Conservation (phyloP, 208 protist genomes). For the Herpetomonas tarakana region DNA sequence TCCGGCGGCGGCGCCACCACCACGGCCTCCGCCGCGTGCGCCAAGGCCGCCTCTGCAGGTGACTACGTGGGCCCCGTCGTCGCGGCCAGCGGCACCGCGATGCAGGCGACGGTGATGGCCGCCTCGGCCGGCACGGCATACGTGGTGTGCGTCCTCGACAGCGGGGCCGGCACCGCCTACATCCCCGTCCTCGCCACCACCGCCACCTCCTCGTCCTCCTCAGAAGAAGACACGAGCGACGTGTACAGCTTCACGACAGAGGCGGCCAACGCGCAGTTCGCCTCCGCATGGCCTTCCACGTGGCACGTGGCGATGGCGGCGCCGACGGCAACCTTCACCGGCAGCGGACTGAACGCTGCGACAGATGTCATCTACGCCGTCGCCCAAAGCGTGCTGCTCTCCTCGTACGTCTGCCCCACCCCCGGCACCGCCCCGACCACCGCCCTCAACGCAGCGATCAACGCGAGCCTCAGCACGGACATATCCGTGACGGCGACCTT, state of each 20-base stretch:
- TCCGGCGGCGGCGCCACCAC: neutral
- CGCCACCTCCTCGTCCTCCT: conserved; percentile 14
- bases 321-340: conserved; percentile 50
- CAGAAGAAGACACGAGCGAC: too few relatives aligned
- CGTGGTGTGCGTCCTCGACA: conserved; percentile 58
- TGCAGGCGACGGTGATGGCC: conserved; percentile 17
- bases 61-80: conserved; percentile 51
- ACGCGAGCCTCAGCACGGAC: conserved; percentile 14
- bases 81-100: conserved; percentile 12
- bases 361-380: conserved; percentile 56
- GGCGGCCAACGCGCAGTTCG: conserved; percentile 32
- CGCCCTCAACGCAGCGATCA: conserved; percentile 36
- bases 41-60: conserved; percentile 7
- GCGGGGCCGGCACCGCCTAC: conserved; percentile 28
- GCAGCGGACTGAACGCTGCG: conserved; percentile 35
- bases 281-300: conserved; percentile 21
- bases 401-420: conserved; percentile 40
- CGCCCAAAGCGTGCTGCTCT: conserved; percentile 24
- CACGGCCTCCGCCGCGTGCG: conserved; percentile 48
- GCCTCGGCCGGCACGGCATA: conserved; percentile 27
- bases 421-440: conserved; percentile 24
- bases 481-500: conserved; percentile 27
- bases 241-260: conserved; percentile 56
- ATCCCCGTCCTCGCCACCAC: conserved; percentile 45
- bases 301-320: conserved; percentile 69